A percentile compares a stretch with the other conserved stretches of the same genome.
phyloP scores from a whole-genome alignment of 163 green algal species.

The Scenedesmus sp. region DNA sequence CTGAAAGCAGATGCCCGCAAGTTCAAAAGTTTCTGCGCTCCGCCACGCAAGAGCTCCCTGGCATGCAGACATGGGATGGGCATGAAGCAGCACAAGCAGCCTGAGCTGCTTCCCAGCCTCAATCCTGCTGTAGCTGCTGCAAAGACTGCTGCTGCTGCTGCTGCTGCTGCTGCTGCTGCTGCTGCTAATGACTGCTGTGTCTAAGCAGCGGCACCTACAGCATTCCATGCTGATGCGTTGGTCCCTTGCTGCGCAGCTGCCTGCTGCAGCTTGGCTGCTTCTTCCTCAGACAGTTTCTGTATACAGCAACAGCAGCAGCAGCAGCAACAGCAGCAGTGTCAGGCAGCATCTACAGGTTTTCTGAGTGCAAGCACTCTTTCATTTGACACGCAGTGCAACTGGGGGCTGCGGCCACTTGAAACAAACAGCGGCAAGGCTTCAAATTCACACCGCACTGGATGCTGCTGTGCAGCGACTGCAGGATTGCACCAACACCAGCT shows the following conservation, averaged over 20 bases:
- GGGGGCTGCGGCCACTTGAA: background rate
- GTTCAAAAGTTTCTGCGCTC: too few relatives aligned
- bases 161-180: background rate
- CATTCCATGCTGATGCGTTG: slow-evolving; percentile 38
- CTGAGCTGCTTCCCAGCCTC: background rate
- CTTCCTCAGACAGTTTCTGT: slow-evolving; percentile 31
- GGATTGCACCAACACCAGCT: background rate
- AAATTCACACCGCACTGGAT: background rate
- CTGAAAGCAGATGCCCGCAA: too few relatives aligned
- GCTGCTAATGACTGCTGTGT: background rate
- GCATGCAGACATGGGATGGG: background rate
- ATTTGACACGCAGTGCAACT: too few relatives aligned
- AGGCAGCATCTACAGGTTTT: too few relatives aligned
- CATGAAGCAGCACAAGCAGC: background rate
- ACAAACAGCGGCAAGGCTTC: background rate
- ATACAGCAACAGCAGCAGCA: background rate
- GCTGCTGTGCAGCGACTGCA: too few relatives aligned
- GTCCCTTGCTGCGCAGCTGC: slow-evolving; percentile 1
- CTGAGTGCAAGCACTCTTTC: too few relatives aligned
- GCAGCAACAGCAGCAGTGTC: too few relatives aligned
- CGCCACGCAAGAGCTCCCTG: too few relatives aligned
- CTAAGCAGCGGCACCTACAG: background rate
- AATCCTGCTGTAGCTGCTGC: background rate
- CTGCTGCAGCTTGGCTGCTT: slow-evolving; percentile 13
- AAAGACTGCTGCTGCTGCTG: background rate